These are phyloP conservation scores for Paraphoma chrysanthemicola DNA, from an alignment of 2,329 filamentous ascomycete species.

Conservation along the genomic window DNA sequence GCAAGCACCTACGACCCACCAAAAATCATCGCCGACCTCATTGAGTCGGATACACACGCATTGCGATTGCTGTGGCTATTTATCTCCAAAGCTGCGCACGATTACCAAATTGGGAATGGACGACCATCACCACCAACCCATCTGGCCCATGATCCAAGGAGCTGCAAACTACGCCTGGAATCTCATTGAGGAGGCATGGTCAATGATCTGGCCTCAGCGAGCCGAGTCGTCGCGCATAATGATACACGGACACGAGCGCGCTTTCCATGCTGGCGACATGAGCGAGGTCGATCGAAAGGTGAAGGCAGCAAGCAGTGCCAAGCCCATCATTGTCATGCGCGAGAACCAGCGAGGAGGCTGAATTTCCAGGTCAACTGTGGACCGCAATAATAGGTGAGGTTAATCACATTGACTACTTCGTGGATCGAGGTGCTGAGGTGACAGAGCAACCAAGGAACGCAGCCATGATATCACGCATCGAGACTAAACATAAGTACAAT, in stretches of 20 bases:
- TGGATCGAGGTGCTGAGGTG: too few relatives aligned
- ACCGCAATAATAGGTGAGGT: too few relatives aligned
- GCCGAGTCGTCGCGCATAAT: neutral
- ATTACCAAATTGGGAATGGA: slow-evolving; percentile 13
- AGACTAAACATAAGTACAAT: too few relatives aligned
- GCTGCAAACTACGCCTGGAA: slow-evolving; percentile 21
- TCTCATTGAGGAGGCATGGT: slow-evolving; percentile 18
- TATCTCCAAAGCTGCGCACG: neutral
- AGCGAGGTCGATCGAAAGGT: neutral
- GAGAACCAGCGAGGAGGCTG: neutral
- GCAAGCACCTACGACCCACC: neutral
- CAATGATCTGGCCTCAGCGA: slow-evolving; percentile 15
- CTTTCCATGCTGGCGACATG: neutral
- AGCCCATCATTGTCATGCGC: neutral
- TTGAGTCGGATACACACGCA: neutral
- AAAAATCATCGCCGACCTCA: neutral
- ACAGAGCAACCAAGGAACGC: too few relatives aligned
- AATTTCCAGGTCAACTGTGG: too few relatives aligned
- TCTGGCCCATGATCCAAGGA: slow-evolving; percentile 25
- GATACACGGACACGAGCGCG: neutral
- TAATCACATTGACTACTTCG: too few relatives aligned
- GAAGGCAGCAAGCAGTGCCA: neutral
- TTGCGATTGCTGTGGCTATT: neutral
- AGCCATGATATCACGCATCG: too few relatives aligned
- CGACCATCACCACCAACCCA: slow-evolving; percentile 22